Evolutionary conservation across 83 land plant genomes (phyloP).

Genomic region (Larix sibirica): DNA sequence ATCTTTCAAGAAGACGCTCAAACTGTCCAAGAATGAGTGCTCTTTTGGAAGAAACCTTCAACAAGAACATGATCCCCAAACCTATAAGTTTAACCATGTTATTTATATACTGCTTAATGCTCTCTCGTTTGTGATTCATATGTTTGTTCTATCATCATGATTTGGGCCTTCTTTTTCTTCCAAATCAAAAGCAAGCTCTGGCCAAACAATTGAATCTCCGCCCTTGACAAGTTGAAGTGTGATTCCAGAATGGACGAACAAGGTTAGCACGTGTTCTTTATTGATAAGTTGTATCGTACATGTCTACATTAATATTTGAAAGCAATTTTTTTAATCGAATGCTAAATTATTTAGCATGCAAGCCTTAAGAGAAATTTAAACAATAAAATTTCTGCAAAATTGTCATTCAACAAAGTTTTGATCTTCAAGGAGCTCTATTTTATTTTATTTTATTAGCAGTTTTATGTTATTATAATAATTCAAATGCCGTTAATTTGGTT

Average conservation of each 20-base stretch:
- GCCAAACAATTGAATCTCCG: constrained; percentile 17
- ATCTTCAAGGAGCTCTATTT: not conserved
- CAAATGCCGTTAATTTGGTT: not conserved
- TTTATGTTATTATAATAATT: not conserved
- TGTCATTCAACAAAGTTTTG: not conserved
- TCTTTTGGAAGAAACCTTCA: too few species aligned
- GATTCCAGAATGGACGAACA: constrained; percentile 21
- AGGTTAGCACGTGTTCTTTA: constrained; percentile 2
- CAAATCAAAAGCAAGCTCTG: constrained; percentile 10
- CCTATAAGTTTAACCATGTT: too few species aligned
- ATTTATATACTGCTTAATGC: too few species aligned
- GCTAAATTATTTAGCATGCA: not conserved
- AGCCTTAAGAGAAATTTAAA: too few species aligned
- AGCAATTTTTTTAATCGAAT: not conserved
- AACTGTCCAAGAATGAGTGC: too few species aligned
- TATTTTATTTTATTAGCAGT: not conserved
- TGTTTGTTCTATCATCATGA: too few species aligned
- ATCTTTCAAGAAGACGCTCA: too few species aligned
- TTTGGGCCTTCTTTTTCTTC: not conserved
- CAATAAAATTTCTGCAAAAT: not conserved
- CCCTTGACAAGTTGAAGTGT: constrained; percentile 24
- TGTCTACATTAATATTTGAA: too few species aligned
- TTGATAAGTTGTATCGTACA: too few species aligned
- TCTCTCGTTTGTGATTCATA: too few species aligned
- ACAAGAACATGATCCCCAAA: too few species aligned